These are phyloP conservation scores for Saccharum officinarum DNA, from an alignment of 176 grass and related monocot genomes.

Conservation along the genomic window DNA sequence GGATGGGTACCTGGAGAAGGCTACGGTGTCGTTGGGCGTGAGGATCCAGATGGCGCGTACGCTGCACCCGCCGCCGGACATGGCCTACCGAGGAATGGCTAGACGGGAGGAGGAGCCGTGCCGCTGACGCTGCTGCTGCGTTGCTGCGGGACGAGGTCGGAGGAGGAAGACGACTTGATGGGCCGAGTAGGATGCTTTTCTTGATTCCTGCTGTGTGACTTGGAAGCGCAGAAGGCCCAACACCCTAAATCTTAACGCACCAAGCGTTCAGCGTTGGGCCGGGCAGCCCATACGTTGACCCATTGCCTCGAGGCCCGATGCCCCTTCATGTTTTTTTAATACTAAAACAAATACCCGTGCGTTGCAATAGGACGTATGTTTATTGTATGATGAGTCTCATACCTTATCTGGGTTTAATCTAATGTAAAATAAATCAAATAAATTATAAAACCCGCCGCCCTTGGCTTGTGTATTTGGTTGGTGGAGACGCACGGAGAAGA, in stretches of 20 bases:
- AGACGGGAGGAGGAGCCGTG: background rate
- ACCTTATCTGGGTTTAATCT: no score
- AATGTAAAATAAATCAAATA: no score
- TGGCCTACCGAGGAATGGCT: slow-evolving; percentile 32
- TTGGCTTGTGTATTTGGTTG: no score
- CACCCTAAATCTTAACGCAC: background rate
- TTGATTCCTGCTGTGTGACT: no score
- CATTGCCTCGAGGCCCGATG: no score
- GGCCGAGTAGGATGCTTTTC: background rate
- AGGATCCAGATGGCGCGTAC: slow-evolving; percentile 89
- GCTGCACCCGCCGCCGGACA: slow-evolving; percentile 65
- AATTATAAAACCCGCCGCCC: no score
- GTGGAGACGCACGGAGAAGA: no score
- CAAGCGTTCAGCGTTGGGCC: background rate
- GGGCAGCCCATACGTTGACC: no score
- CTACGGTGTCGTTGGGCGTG: slow-evolving; percentile 54
- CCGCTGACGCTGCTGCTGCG: background rate
- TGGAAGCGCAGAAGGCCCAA: background rate
- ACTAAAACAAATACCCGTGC: no score
- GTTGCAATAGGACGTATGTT: no score
- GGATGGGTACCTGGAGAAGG: slow-evolving; percentile 70
- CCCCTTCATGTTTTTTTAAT: no score
- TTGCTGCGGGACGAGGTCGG: background rate
- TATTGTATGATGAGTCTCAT: no score
- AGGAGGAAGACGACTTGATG: slow-evolving; percentile 6